A percentile compares a stretch with the other conserved stretches of the same genome.
Evolutionary conservation across 2,329 filamentous ascomycete species (phyloP).

Genomic region (Chaetomium globosum): DNA sequence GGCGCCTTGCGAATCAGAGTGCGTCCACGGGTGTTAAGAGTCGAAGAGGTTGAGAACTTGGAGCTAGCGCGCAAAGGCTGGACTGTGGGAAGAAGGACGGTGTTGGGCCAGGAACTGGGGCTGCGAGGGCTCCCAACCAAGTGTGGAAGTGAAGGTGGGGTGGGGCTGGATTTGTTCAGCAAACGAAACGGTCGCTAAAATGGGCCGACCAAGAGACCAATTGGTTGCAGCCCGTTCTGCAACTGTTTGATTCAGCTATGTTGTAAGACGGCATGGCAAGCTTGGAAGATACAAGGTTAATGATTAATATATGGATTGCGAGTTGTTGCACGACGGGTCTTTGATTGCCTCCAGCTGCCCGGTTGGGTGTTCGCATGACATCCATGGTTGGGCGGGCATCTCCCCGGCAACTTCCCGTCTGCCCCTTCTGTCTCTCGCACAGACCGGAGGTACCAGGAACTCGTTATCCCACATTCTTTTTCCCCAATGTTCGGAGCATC

Average conservation of each 20-base stretch:
- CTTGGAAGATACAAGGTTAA: background rate
- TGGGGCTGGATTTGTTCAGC: conserved; percentile 9
- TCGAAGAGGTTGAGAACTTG: background rate
- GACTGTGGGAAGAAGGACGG: background rate
- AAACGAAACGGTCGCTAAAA: conserved; percentile 17
- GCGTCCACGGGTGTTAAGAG: background rate
- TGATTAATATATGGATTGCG: background rate
- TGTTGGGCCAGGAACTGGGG: conserved; percentile 10
- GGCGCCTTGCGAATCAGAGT: background rate
- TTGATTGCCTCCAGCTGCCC: background rate
- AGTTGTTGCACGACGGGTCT: background rate
- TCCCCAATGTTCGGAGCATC: background rate
- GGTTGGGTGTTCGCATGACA: conserved; percentile 21
- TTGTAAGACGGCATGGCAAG: background rate
- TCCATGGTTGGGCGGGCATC: conserved; percentile 17
- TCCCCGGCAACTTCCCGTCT: conserved; percentile 12
- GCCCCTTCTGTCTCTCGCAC: conserved; percentile 3
- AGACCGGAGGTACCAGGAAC: background rate
- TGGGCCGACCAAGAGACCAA: conserved; percentile 8
- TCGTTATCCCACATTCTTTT: background rate
- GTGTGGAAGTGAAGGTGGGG: conserved; percentile 9
- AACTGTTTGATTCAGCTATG: background rate
- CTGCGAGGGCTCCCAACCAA: background rate
- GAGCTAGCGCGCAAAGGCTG: background rate
- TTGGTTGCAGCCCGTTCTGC: conserved; percentile 14